These are phyloP conservation scores for Thielaviopsis cerberus DNA, from an alignment of 2,329 filamentous ascomycete genomes.

Conservation along the genomic window DNA sequence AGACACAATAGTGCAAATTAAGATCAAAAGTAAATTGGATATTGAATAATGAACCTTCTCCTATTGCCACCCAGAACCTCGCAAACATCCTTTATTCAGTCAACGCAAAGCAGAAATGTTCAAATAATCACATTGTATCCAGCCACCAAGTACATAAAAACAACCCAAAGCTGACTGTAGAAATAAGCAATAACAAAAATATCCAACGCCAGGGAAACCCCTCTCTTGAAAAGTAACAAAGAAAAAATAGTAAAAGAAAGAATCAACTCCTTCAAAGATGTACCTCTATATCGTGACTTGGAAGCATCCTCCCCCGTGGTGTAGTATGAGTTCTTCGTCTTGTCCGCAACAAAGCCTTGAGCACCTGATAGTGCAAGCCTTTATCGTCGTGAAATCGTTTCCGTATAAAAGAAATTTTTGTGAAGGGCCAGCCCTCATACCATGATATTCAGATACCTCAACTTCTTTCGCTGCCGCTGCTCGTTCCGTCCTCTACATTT, in stretches of 20 bases:
- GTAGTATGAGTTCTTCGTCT: background rate
- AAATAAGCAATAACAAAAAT: background rate
- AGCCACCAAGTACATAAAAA: background rate
- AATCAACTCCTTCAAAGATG: background rate
- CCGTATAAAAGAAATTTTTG: too few relatives aligned
- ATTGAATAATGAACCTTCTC: too few relatives aligned
- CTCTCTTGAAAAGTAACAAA: background rate
- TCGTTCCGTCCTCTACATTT: background rate
- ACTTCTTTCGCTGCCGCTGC: background rate
- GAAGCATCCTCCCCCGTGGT: background rate
- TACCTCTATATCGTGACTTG: background rate
- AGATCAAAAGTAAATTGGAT: too few relatives aligned
- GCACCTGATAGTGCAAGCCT: too few relatives aligned
- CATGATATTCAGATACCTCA: background rate
- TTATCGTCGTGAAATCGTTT: too few relatives aligned
- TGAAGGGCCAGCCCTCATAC: background rate
- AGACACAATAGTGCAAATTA: too few relatives aligned
- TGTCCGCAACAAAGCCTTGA: background rate
- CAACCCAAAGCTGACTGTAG: background rate
- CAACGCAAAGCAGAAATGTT: background rate
- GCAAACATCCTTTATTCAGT: too few relatives aligned
- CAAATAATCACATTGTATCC: background rate
- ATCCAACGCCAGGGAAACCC: background rate
- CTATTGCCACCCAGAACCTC: too few relatives aligned
- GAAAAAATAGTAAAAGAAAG: background rate